Conservation (phyloP, 352 stramenopile species). For the Globisporangium carolinianum region DNA sequence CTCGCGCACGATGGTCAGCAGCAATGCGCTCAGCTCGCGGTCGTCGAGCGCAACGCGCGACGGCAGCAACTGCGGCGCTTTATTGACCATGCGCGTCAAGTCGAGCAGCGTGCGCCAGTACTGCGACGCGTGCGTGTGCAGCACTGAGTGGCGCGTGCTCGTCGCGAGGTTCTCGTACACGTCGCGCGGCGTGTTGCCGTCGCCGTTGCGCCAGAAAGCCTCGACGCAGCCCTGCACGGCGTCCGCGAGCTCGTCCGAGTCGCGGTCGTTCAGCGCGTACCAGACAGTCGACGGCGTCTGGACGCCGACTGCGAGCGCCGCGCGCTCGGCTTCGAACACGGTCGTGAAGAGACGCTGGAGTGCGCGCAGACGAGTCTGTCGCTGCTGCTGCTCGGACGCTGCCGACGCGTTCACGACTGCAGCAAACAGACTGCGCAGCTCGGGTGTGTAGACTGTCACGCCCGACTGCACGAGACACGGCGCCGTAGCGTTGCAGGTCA, state of each 20-base stretch:
- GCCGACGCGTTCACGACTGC: constrained; percentile 13
- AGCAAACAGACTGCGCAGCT: constrained; percentile 21
- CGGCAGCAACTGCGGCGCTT: constrained; percentile 15
- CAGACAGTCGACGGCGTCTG: constrained; percentile 52
- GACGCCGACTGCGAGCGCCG: constrained; percentile 33
- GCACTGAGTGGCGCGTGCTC: constrained; percentile 15
- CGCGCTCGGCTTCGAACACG: constrained; percentile 36
- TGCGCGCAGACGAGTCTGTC: constrained; percentile 19
- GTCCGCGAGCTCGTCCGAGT: constrained; percentile 50
- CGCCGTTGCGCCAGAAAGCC: constrained; percentile 16
- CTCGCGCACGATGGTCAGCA: constrained; percentile 16
- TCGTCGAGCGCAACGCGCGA: constrained; percentile 25
- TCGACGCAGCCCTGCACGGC: constrained; percentile 38
- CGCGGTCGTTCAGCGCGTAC: constrained; percentile 45
- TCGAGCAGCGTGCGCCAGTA: constrained; percentile 28
- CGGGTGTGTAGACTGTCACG: constrained; percentile 58
- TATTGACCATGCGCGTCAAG: constrained; percentile 19
- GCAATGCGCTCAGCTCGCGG: constrained; percentile 25
- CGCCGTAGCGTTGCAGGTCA: constrained; percentile 17
- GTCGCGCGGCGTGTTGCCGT: constrained; percentile 10
- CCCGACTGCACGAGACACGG: constrained; percentile 39
- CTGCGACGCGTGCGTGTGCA: constrained; percentile 32
- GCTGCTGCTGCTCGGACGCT: constrained; percentile 12
- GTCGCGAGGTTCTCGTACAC: constrained; percentile 30
- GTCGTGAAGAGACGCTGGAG: constrained; percentile 25